Percentiles rank a stretch among this genome's conserved stretches.
These are phyloP conservation scores for Eucalyptus polyanthemos DNA, from an alignment of 345 rosid species.

Conservation along the genomic window DNA sequence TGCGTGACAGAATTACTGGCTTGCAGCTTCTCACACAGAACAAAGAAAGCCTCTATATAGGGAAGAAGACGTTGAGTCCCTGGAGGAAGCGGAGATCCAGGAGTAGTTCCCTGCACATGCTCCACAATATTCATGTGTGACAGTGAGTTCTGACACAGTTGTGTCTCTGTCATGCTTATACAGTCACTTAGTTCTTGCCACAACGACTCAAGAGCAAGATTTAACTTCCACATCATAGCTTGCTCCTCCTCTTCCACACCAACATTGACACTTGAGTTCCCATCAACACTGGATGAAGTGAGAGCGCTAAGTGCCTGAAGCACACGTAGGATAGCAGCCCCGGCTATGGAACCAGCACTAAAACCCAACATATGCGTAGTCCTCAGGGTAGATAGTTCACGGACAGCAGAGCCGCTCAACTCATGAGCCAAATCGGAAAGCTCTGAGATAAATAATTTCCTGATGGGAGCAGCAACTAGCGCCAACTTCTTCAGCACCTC, in stretches of 20 bases:
- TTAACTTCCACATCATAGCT: slow-evolving; percentile 56
- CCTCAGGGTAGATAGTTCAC: slow-evolving; percentile 64
- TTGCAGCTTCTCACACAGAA: slow-evolving; percentile 84
- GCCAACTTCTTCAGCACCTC: slow-evolving; percentile 87
- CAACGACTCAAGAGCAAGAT: slow-evolving; percentile 67
- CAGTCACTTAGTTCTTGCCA: slow-evolving; percentile 95
- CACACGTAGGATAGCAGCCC: slow-evolving; percentile 84
- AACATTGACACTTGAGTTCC: slow-evolving; percentile 13
- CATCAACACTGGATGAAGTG: slow-evolving; percentile 23
- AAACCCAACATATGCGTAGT: slow-evolving; percentile 70
- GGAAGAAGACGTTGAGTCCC: slow-evolving; percentile 93
- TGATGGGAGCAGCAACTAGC: slow-evolving; percentile 47
- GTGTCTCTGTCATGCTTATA: slow-evolving; percentile 73
- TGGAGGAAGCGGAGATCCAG: slow-evolving; percentile 75
- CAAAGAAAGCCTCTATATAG: slow-evolving; percentile 93
- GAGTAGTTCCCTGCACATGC: slow-evolving; percentile 44
- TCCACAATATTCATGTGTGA: slow-evolving; percentile 41
- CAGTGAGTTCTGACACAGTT: slow-evolving; percentile 58
- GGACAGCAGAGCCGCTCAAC: slow-evolving; percentile 70
- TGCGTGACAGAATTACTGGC: slow-evolving; percentile 35
- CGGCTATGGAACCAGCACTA: slow-evolving; percentile 90
- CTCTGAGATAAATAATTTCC: slow-evolving; percentile 55
- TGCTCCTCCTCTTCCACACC: slow-evolving; percentile 66
- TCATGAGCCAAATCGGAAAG: slow-evolving; percentile 72
- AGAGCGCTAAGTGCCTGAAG: slow-evolving; percentile 78